Conservation (phyloP, 1,139 yeast species). For the Geotrichum cucujoidarum region DNA sequence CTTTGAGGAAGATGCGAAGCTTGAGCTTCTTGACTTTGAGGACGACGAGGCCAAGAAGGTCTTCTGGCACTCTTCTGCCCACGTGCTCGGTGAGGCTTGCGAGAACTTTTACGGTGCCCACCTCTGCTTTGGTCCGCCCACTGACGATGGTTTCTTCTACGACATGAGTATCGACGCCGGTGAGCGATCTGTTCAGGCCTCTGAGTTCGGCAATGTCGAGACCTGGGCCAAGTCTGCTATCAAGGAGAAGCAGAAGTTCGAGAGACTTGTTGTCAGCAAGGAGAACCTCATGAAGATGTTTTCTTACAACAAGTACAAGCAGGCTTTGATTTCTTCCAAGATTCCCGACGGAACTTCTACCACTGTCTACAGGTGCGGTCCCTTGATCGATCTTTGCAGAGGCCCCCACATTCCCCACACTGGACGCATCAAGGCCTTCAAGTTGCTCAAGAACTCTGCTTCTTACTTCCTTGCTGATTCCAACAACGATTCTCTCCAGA, state of each 20-base stretch:
- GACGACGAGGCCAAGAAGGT: conserved; percentile 88
- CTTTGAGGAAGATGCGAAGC: conserved; percentile 62
- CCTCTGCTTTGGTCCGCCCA: conserved; percentile 92
- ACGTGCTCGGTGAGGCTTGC: conserved; percentile 95
- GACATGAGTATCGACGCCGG: conserved; percentile 88
- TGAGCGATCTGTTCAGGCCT: conserved; percentile 68
- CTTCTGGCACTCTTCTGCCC: conserved; percentile 99
- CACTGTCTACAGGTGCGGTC: conserved; percentile 97
- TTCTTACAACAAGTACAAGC: conserved; percentile 92
- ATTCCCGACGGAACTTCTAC: conserved; percentile 95
- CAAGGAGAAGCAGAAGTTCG: conserved; percentile 94
- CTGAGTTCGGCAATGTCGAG: conserved; percentile 82
- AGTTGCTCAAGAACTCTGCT: conserved; percentile 90
- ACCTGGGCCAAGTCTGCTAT: conserved; percentile 84
- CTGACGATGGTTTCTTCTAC: conserved; percentile 95
- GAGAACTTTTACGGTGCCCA: conserved; percentile 96
- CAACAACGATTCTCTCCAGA: conserved; percentile 88
- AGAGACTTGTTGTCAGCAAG: conserved; percentile 86
- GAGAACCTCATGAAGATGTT: conserved; percentile 91
- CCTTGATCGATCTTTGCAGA: conserved; percentile 91
- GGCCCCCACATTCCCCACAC: conserved; percentile 99
- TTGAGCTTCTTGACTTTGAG: conserved; percentile 78
- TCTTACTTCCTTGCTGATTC: conserved; percentile 95
- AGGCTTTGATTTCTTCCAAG: conserved; percentile 77
- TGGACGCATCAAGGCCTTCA: conserved; percentile 92